A percentile compares a stretch with the other conserved stretches of the same genome.
phyloP scores from a whole-genome alignment of 805 yeast species.

The Lipomyces oligophaga region DNA sequence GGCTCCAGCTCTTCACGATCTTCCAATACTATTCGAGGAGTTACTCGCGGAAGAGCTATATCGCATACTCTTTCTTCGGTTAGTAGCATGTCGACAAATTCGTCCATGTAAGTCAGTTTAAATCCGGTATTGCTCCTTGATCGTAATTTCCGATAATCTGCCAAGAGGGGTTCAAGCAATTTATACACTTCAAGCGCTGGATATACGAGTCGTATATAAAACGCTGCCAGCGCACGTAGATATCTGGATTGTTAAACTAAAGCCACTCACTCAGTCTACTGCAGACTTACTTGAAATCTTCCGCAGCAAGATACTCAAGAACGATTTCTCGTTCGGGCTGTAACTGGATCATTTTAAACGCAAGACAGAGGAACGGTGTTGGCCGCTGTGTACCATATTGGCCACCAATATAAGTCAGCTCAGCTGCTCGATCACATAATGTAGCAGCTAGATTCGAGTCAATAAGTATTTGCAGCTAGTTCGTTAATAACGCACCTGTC shows the following conservation, averaged over 20 bases:
- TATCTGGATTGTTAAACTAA: constrained; percentile 33
- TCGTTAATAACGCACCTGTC: constrained; percentile 33
- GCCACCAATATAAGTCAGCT: constrained; percentile 54
- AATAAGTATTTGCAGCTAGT: background rate
- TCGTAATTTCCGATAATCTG: constrained; percentile 69
- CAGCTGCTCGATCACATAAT: constrained; percentile 48
- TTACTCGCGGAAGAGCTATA: constrained; percentile 64
- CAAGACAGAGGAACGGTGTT: constrained; percentile 67
- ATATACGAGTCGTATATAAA: constrained; percentile 52
- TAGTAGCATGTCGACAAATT: constrained; percentile 61
- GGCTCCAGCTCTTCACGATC: constrained; percentile 38
- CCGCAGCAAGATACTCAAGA: constrained; percentile 52
- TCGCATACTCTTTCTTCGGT: constrained; percentile 62
- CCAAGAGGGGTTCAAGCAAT: constrained; percentile 51
- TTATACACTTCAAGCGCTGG: constrained; percentile 47
- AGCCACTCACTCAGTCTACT: background rate
- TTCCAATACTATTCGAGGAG: constrained; percentile 39
- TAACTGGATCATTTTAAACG: constrained; percentile 72
- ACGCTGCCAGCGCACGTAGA: constrained; percentile 60
- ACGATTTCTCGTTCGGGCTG: constrained; percentile 62
- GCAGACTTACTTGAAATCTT: constrained; percentile 57
- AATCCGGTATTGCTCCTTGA: constrained; percentile 41
- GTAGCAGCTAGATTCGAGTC: constrained; percentile 45
- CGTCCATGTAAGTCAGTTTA: constrained; percentile 61
- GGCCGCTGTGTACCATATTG: constrained; percentile 57